Conservation (phyloP, 192 early-diverging fungal species). For the Endogone sp. region DNA sequence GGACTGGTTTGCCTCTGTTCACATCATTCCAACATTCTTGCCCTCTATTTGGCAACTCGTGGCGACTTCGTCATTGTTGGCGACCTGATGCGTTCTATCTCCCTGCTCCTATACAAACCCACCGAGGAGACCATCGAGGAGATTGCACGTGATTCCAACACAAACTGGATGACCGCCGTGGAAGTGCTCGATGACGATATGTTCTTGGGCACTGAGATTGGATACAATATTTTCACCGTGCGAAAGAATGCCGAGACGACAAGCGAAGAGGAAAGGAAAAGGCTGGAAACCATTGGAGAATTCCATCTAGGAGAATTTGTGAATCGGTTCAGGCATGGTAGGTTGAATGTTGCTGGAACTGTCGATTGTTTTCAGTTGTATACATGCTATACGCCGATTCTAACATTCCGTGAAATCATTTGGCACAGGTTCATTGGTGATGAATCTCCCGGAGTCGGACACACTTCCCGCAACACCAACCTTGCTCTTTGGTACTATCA, state of each 20-base stretch:
- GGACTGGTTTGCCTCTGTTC: conserved; percentile 10
- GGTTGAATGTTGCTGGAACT: not conserved
- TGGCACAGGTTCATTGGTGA: conserved; percentile 67
- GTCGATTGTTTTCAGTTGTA: not conserved
- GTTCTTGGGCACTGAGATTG: conserved; percentile 57
- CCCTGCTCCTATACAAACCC: conserved; percentile 50
- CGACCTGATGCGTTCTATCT: conserved; percentile 79
- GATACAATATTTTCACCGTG: conserved; percentile 56
- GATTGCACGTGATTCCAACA: conserved; percentile 56
- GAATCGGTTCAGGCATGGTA: conserved; percentile 76
- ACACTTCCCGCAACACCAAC: conserved; percentile 41
- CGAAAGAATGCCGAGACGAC: conserved; percentile 43
- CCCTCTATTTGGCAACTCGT: conserved; percentile 48
- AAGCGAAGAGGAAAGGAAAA: conserved; percentile 44
- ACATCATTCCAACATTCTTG: conserved; percentile 51
- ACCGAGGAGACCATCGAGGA: conserved; percentile 38
- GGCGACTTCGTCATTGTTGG: conserved; percentile 76
- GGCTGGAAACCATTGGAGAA: conserved; percentile 57
- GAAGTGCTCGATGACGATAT: conserved; percentile 55
- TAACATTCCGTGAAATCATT: no score
- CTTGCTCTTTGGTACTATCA: conserved; percentile 74
- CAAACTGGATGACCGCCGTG: conserved; percentile 63
- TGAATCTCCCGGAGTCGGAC: conserved; percentile 54
- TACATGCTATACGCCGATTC: not conserved
- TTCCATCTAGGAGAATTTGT: conserved; percentile 81